phyloP scores from a whole-genome alignment of 2,329 filamentous ascomycete species.

The Mycosphaerelloides madeirae region DNA sequence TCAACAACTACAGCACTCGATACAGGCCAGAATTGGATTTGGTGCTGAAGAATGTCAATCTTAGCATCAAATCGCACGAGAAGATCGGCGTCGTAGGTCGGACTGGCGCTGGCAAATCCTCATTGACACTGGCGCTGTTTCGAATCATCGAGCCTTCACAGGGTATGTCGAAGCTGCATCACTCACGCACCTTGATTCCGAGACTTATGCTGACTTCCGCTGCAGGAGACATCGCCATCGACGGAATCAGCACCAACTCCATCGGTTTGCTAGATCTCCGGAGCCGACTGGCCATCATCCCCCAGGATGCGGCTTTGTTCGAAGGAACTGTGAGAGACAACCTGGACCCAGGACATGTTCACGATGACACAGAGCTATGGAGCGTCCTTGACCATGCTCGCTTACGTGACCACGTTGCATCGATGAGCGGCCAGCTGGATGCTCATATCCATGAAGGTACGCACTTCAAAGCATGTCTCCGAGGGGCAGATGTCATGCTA shows the following conservation, averaged over 20 bases:
- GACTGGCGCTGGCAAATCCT: constrained; percentile 94
- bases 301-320: constrained; percentile 94
- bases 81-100: constrained; percentile 99
- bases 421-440: constrained; percentile 85
- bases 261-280: constrained; percentile 89
- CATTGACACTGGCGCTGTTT: constrained; percentile 86
- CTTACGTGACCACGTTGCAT: constrained; percentile 80
- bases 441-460: constrained; percentile 77
- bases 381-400: constrained; percentile 79
- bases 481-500: background rate
- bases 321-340: constrained; percentile 92
- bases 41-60: constrained; percentile 85
- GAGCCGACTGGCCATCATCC: constrained; percentile 88
- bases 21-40: constrained; percentile 87
- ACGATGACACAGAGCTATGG: constrained; percentile 97
- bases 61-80: constrained; percentile 92
- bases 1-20: constrained; percentile 89
- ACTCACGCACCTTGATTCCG: no score
- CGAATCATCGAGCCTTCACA: constrained; percentile 76
- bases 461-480: no score
- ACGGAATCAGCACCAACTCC: constrained; percentile 78
- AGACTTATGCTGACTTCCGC: no score
- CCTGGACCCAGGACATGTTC: constrained; percentile 86
- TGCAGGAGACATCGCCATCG: constrained; percentile 80
- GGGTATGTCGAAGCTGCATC: no score